Evolutionary conservation across 164 flowering plant species (phyloP).

Genomic region (Nelumbo lutea): DNA sequence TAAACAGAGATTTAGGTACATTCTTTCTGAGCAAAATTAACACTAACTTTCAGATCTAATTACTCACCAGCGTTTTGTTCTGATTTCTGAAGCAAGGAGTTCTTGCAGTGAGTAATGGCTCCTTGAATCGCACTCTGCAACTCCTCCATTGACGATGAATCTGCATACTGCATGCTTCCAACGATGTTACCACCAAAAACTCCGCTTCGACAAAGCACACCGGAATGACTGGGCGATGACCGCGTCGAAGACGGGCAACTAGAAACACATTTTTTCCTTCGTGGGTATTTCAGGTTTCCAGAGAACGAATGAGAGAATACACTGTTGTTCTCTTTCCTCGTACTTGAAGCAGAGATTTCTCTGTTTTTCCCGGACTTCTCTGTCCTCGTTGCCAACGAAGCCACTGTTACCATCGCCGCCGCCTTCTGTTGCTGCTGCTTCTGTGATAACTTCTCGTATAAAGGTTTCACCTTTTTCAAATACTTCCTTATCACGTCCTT

Average conservation of each 20-base stretch:
- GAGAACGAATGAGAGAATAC: conserved; percentile 61
- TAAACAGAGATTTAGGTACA: neutral
- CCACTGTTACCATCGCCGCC: neutral
- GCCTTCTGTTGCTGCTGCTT: conserved; percentile 18
- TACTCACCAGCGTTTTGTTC: conserved; percentile 26
- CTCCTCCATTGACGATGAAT: conserved; percentile 85
- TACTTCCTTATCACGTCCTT: conserved; percentile 75
- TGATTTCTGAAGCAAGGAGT: conserved; percentile 55
- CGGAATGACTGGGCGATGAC: conserved; percentile 89
- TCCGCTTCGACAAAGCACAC: conserved; percentile 42
- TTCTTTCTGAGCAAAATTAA: neutral
- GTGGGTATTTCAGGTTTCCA: conserved; percentile 68
- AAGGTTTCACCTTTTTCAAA: conserved; percentile 76
- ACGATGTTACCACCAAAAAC: neutral
- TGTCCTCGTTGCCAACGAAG: neutral
- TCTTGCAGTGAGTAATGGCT: conserved; percentile 96
- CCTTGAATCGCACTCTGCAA: conserved; percentile 95
- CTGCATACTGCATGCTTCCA: conserved; percentile 8
- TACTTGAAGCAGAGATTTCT: conserved; percentile 1
- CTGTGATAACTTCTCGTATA: conserved; percentile 69
- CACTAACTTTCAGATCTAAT: conserved; percentile 23
- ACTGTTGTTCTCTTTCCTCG: conserved; percentile 16
- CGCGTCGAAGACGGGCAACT: conserved; percentile 94
- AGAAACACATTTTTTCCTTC: conserved; percentile 40
- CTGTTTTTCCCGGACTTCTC: conserved; percentile 18